These are phyloP conservation scores for Aspergillus amoenus DNA, from an alignment of 2,329 filamentous ascomycete genomes.

Conservation along the genomic window DNA sequence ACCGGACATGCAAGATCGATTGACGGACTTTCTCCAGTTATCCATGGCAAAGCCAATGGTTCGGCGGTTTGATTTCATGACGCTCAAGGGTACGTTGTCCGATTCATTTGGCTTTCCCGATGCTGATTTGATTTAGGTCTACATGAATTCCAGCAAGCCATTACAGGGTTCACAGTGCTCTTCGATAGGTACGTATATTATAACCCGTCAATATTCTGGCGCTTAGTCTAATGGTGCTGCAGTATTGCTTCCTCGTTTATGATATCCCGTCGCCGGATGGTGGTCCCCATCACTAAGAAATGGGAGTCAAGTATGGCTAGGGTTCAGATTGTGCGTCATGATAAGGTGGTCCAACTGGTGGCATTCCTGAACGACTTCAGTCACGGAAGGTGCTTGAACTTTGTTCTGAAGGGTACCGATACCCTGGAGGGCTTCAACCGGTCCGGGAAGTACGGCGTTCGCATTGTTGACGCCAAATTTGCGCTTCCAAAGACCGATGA, in stretches of 20 bases:
- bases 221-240: not conserved
- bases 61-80: slow-evolving; percentile 69
- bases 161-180: slow-evolving; percentile 77
- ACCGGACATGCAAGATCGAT: slow-evolving; percentile 61
- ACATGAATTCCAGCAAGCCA: slow-evolving; percentile 73
- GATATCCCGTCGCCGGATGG: slow-evolving; percentile 81
- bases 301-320: slow-evolving; percentile 82
- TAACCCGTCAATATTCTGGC: not conserved
- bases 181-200: slow-evolving; percentile 58
- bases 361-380: slow-evolving; percentile 87
- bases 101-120: not conserved
- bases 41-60: slow-evolving; percentile 62
- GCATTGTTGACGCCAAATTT: slow-evolving; percentile 88
- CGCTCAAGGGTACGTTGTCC: slow-evolving; percentile 41
- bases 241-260: slow-evolving; percentile 70
- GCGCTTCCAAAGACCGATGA: slow-evolving; percentile 65
- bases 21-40: slow-evolving; percentile 63
- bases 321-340: slow-evolving; percentile 75
- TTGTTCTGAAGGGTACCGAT: slow-evolving; percentile 80
- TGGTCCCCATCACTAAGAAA: slow-evolving; percentile 91
- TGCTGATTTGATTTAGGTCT: slow-evolving; percentile 53
- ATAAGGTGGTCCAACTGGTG: slow-evolving; percentile 73
- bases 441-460: slow-evolving; percentile 68
- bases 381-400: slow-evolving; percentile 86
- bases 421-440: slow-evolving; percentile 69